These are phyloP conservation scores for Fusarium haematococcum DNA, from an alignment of 2,329 filamentous ascomycete species.

Conservation along the genomic window DNA sequence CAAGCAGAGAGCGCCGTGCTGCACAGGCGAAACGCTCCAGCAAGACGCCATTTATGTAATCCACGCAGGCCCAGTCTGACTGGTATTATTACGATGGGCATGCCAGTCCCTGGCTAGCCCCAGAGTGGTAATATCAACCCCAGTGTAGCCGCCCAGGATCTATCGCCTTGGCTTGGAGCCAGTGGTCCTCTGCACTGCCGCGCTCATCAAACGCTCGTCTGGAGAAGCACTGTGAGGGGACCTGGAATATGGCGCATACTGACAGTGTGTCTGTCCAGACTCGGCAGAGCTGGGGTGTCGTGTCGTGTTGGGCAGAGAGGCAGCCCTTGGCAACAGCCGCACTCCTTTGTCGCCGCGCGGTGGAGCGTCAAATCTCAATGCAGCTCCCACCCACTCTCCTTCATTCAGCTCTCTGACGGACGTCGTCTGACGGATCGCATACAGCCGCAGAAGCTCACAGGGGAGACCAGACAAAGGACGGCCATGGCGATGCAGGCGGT, in stretches of 20 bases:
- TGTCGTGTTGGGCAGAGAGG: background rate
- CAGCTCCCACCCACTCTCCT: background rate
- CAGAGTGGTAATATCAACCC: constrained; percentile 11
- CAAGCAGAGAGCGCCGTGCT: constrained; percentile 2
- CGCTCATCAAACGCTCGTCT: background rate
- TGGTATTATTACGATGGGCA: constrained; percentile 39
- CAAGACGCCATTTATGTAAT: constrained; percentile 33
- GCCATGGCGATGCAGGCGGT: background rate
- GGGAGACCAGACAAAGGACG: background rate
- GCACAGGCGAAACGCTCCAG: constrained; percentile 29
- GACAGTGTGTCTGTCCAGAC: background rate
- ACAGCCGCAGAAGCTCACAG: background rate
- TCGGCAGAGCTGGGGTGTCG: background rate
- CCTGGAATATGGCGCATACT: background rate
- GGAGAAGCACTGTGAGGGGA: background rate
- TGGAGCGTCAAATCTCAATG: constrained; percentile 27
- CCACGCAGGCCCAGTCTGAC: constrained; percentile 10
- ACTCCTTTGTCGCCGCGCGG: constrained; percentile 10
- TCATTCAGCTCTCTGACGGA: background rate
- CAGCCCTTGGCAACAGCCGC: constrained; percentile 18
- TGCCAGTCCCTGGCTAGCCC: constrained; percentile 23
- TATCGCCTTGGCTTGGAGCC: constrained; percentile 5
- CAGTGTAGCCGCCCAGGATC: constrained; percentile 13
- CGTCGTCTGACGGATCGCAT: background rate
- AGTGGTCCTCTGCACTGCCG: constrained; percentile 1